These are phyloP conservation scores for Trichoderma reesei DNA, from an alignment of 495 filamentous ascomycete genomes.

Conservation along the genomic window DNA sequence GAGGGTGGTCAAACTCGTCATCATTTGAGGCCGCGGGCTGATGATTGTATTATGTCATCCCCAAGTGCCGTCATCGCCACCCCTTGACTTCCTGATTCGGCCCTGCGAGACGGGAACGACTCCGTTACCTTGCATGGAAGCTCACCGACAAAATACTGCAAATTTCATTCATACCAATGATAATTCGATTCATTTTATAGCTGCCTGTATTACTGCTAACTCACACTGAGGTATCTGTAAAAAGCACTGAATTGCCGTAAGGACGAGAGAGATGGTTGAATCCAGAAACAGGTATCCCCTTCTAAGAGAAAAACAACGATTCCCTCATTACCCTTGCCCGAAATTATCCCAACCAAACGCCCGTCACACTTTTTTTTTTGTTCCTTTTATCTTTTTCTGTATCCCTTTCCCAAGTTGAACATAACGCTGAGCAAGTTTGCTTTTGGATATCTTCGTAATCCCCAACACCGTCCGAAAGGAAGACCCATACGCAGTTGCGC, in stretches of 20 bases:
- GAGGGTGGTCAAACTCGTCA: too few relatives aligned
- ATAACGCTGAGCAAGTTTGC: constrained; percentile 3
- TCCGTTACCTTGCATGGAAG: not conserved
- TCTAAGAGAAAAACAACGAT: not conserved
- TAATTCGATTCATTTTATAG: not conserved
- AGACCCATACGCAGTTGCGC: too few relatives aligned
- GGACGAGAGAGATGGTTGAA: too few relatives aligned
- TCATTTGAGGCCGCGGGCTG: too few relatives aligned
- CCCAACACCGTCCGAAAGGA: constrained; percentile 4
- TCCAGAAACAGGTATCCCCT: not conserved
- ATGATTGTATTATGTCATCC: too few relatives aligned
- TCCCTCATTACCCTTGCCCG: not conserved
- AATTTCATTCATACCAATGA: not conserved
- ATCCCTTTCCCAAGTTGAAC: not conserved
- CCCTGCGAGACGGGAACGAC: not conserved
- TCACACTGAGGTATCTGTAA: not conserved
- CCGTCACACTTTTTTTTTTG: not conserved
- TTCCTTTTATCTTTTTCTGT: not conserved
- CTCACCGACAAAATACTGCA: not conserved
- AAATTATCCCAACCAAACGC: too few relatives aligned
- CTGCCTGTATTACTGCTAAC: too few relatives aligned
- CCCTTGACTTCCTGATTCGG: not conserved
- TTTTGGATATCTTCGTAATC: constrained; percentile 2
- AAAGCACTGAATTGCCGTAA: not conserved
- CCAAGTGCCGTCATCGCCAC: not conserved